These are phyloP conservation scores for Pleurotus pulmonarius DNA, from an alignment of 768 basidiomycete genomes.

Conservation along the genomic window DNA sequence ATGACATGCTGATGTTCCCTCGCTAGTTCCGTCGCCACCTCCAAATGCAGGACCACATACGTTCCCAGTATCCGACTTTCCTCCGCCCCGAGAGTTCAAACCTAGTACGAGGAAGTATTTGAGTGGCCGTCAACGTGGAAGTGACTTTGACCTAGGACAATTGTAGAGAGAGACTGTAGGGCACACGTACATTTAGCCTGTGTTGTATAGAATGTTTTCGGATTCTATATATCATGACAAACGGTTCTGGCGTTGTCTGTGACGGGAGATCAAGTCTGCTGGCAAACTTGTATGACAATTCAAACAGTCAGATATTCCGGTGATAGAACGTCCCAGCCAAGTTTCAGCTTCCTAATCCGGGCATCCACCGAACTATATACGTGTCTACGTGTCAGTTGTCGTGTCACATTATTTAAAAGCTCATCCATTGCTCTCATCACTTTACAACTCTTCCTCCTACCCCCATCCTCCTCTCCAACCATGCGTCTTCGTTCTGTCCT, in stretches of 20 bases:
- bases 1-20: conserved; percentile 12
- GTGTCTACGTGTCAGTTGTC: conserved; percentile 49
- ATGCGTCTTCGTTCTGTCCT: conserved; percentile 67
- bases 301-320: neutral
- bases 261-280: neutral
- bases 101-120: conserved; percentile 49
- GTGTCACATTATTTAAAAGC: conserved; percentile 8
- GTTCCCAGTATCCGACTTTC: conserved; percentile 77
- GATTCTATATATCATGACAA: neutral
- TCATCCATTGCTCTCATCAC: neutral
- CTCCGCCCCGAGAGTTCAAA: conserved; percentile 67
- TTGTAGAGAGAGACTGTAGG: conserved; percentile 22
- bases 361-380: conserved; percentile 5
- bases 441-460: conserved; percentile 1
- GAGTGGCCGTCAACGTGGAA: conserved; percentile 66
- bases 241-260: too few relatives aligned
- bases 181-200: conserved; percentile 1
- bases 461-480: conserved; percentile 14
- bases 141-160: conserved; percentile 56
- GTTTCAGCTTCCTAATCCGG: conserved; percentile 3
- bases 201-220: conserved; percentile 5
- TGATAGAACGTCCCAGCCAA: neutral
- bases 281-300: conserved; percentile 2
- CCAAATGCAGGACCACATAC: conserved; percentile 64
- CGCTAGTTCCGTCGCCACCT: conserved; percentile 44